Evolutionary conservation across 2,329 filamentous ascomycete genomes (phyloP).

Genomic region (Aureobasidium sp.): DNA sequence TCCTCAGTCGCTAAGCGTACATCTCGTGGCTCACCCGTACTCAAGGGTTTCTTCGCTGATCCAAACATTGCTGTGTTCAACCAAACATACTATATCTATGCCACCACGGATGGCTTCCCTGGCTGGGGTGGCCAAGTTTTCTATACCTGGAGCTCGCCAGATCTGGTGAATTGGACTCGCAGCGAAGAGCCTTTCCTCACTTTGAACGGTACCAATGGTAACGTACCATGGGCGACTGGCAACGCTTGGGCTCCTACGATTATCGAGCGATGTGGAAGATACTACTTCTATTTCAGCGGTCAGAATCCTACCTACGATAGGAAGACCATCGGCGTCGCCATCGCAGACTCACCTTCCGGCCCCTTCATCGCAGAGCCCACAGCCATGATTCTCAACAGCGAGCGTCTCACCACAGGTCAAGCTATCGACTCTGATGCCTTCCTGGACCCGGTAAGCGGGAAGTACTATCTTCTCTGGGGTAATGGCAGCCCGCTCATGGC

Average conservation of each 20-base stretch:
- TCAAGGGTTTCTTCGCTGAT: conserved; percentile 32
- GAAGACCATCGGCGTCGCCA: conserved; percentile 26
- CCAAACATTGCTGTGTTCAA: conserved; percentile 42
- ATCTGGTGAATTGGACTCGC: conserved; percentile 39
- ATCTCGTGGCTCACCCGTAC: conserved; percentile 9
- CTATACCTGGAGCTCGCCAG: conserved; percentile 41
- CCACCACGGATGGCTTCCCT: conserved; percentile 40
- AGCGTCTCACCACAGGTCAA: conserved; percentile 21
- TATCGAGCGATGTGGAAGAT: conserved; percentile 22
- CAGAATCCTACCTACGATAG: conserved; percentile 24
- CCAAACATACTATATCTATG: conserved; percentile 42
- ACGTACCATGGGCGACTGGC: conserved; percentile 33
- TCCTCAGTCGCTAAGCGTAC: background rate
- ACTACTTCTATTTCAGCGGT: conserved; percentile 29
- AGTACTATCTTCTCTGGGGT: conserved; percentile 27
- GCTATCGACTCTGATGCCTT: conserved; percentile 26
- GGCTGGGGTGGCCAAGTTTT: conserved; percentile 43
- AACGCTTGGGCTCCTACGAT: conserved; percentile 30
- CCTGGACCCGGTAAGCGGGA: conserved; percentile 21
- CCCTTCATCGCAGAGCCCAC: conserved; percentile 23
- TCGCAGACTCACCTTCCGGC: conserved; percentile 22
- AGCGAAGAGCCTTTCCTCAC: conserved; percentile 37
- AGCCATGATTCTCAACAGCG: conserved; percentile 25
- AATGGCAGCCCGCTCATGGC: conserved; percentile 39
- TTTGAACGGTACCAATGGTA: conserved; percentile 40